Base-by-base conservation (phyloP, 148 eudicot genomes). In the Heliosperma pusillum region DNA sequence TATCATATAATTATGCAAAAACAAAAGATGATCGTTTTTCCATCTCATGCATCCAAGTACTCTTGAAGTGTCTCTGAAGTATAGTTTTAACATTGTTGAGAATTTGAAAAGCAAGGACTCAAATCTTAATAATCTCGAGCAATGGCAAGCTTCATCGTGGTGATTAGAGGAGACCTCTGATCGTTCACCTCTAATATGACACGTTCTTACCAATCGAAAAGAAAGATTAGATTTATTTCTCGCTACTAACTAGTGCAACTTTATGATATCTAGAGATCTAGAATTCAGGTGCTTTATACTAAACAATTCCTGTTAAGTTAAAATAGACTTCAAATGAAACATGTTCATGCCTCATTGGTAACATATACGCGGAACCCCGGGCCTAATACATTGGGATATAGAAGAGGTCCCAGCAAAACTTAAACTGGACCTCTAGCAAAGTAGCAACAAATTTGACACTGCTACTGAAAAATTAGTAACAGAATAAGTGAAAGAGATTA, bases 1-100 rank as follows among this genome's bases (percentile, higher is more conserved):
- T 87, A 76, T 29, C 86, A 88, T 86, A 75, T 80, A 91, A 22
- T 82, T 77, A 81, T 89, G 89, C 85, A 91, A 78, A 85, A 91
- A 87, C 72, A 27, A 50, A 68, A 84, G 82, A 58, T 85, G 90
- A 24, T 86, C 88, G 66, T 75, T 73, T 50, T 82, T 75, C 72
- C 83, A n/a, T 22, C 89, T 88, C 80, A 91, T 75, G 78, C 86
- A 73, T 86, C 85, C 87, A 89, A 82, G 77, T 86, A 89, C 57
- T 84, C 85, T 30, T 76, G 73, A 24, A 91, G 74, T 73, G 81
- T 81, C 76, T 71, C 73, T 76, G 89, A 76, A 91, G 83, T 81
- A 81, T 85, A 16, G 77, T 80, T 42, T 83, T 77, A 76, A 83
- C 63, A 15, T 81, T 80, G 86, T 93, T 91, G 91, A 73, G 27